A percentile compares a stretch with the other conserved stretches of the same genome.
Evolutionary conservation across 805 yeast species (phyloP).

Genomic region (Saccharomycopsis babjevae): DNA sequence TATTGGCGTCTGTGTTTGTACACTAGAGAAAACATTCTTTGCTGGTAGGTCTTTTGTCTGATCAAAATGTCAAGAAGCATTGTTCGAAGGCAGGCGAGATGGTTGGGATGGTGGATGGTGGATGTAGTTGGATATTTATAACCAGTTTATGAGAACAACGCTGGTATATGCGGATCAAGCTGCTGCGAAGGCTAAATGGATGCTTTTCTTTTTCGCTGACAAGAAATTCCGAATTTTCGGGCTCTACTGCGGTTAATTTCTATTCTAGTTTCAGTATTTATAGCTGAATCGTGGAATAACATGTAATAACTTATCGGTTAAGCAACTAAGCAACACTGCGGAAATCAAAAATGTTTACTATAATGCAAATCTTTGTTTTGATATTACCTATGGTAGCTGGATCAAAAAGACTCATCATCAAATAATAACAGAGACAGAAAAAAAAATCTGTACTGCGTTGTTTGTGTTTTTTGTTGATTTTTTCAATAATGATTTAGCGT

Average conservation of each 20-base stretch:
- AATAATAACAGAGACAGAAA: neutral
- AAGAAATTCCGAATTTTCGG: too few relatives aligned
- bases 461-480: neutral
- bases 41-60: neutral
- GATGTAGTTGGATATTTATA: slow-evolving; percentile 1
- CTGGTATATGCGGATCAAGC: neutral
- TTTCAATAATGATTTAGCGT: neutral
- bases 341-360: neutral
- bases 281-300: neutral
- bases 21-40: neutral
- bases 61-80: neutral
- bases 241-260: too few relatives aligned
- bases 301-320: neutral
- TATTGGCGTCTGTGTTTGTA: neutral
- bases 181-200: neutral
- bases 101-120: neutral
- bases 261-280: too few relatives aligned
- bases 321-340: too few relatives aligned
- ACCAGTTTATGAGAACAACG: neutral
- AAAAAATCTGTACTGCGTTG: neutral
- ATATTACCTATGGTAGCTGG: neutral
- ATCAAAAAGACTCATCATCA: neutral
- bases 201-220: neutral
- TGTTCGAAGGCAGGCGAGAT: neutral
- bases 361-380: neutral